These are phyloP conservation scores for Geotrichum cucujoidarum DNA, from an alignment of 1,139 yeast genomes.

Conservation along the genomic window DNA sequence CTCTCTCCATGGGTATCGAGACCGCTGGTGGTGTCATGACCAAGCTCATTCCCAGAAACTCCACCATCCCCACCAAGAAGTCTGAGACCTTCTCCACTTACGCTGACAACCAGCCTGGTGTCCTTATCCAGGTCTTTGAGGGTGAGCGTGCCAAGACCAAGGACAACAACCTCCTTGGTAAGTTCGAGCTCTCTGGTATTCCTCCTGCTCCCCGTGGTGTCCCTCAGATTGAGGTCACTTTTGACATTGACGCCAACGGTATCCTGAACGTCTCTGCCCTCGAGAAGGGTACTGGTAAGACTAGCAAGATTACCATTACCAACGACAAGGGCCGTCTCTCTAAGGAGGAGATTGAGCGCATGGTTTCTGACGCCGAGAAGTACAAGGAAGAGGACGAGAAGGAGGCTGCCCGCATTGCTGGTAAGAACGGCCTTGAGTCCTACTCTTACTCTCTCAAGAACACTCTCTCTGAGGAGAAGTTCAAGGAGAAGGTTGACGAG, in stretches of 20 bases:
- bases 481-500: slow-evolving; percentile 77
- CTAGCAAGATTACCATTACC: slow-evolving; percentile 75
- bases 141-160: slow-evolving; percentile 92
- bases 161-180: slow-evolving; percentile 91
- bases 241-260: slow-evolving; percentile 89
- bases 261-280: slow-evolving; percentile 90
- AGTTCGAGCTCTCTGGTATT: slow-evolving; percentile 85
- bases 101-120: slow-evolving; percentile 93
- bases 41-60: slow-evolving; percentile 85
- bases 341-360: slow-evolving; percentile 89
- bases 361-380: slow-evolving; percentile 89
- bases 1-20: slow-evolving; percentile 86
- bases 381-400: slow-evolving; percentile 80
- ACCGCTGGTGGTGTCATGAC: slow-evolving; percentile 96
- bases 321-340: slow-evolving; percentile 96
- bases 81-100: slow-evolving; percentile 88
- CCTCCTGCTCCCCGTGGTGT: slow-evolving; percentile 98
- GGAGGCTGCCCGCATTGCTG: slow-evolving; percentile 70
- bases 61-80: slow-evolving; percentile 89
- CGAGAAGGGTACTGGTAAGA: slow-evolving; percentile 85
- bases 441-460: slow-evolving; percentile 87
- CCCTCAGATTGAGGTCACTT: slow-evolving; percentile 90
- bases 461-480: slow-evolving; percentile 72
- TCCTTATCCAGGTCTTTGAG: slow-evolving; percentile 85
- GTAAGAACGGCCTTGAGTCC: slow-evolving; percentile 88